Percentiles rank a stretch among this genome's conserved stretches.
These are phyloP conservation scores for Ramaria rubella DNA, from an alignment of 768 basidiomycete species.

Conservation along the genomic window DNA sequence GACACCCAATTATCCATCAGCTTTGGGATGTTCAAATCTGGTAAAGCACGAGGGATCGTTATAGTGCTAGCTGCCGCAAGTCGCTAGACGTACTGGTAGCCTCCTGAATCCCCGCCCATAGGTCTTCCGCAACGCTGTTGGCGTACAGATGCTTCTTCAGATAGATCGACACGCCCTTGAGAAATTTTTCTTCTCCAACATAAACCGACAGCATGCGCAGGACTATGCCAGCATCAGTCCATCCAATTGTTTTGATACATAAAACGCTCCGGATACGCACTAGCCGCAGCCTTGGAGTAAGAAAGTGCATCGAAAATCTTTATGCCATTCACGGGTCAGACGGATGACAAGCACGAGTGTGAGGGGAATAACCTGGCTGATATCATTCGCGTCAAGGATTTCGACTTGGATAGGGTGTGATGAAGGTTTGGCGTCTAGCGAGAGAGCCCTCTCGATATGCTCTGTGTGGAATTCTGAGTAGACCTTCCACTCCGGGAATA, in stretches of 20 bases:
- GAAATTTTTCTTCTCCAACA: constrained; percentile 84
- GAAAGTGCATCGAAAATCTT: constrained; percentile 87
- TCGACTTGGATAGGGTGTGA: constrained; percentile 92
- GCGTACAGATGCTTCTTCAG: constrained; percentile 82
- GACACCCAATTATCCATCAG: constrained; percentile 92
- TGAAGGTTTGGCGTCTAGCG: too few species aligned
- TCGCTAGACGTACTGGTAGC: constrained; percentile 45
- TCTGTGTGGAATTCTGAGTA: constrained; percentile 75
- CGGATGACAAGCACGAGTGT: background rate
- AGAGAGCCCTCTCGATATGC: constrained; percentile 67
- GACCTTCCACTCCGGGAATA: constrained; percentile 83
- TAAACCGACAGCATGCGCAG: constrained; percentile 88
- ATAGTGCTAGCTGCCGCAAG: background rate
- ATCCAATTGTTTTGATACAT: too few species aligned
- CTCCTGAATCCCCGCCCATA: constrained; percentile 79
- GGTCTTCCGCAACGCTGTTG: constrained; percentile 77
- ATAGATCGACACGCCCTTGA: constrained; percentile 85
- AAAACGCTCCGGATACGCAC: constrained; percentile 33
- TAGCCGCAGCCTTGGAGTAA: constrained; percentile 78
- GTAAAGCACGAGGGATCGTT: too few species aligned
- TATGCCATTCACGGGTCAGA: background rate
- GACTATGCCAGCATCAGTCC: constrained; percentile 45
- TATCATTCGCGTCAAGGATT: constrained; percentile 78
- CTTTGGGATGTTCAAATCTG: constrained; percentile 60
- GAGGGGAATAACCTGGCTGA: constrained; percentile 57